Conservation (phyloP, 345 rosid genomes). For the Hypericum perforatum region DNA sequence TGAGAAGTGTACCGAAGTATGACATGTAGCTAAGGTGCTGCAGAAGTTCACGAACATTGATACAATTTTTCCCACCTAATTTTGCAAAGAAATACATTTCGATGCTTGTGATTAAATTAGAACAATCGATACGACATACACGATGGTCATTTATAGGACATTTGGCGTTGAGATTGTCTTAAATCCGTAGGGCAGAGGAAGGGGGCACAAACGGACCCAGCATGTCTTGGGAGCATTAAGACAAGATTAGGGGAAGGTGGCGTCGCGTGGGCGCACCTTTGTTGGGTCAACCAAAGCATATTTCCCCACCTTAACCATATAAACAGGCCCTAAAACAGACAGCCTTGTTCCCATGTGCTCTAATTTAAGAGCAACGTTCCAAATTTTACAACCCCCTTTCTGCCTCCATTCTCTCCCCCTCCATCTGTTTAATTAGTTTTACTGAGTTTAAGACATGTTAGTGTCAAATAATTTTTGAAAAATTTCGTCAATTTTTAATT, state of each 20-base stretch:
- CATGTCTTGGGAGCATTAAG: slow-evolving; percentile 57
- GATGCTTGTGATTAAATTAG: no score
- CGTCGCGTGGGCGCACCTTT: slow-evolving; percentile 31
- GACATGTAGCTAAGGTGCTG: no score
- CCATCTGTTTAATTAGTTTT: background rate
- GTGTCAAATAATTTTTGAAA: no score
- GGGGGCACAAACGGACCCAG: slow-evolving; percentile 38
- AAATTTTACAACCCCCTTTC: slow-evolving; percentile 31
- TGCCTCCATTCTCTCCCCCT: slow-evolving; percentile 9
- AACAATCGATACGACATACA: no score
- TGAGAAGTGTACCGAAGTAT: no score
- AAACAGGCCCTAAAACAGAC: slow-evolving; percentile 44
- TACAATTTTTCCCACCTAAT: no score
- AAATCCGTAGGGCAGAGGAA: slow-evolving; percentile 21
- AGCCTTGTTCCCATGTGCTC: slow-evolving; percentile 83
- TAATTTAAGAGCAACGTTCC: slow-evolving; percentile 64
- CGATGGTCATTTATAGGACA: no score
- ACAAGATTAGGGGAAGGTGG: slow-evolving; percentile 48
- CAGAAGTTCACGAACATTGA: no score
- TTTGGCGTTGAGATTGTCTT: no score
- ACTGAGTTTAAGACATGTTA: no score
- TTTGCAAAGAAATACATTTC: no score
- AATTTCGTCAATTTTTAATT: no score
- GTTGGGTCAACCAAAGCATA: slow-evolving; percentile 53
- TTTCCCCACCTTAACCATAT: slow-evolving; percentile 48